Evolutionary conservation across 441 rosid genomes (phyloP), one percentile per base, ranked within the genome.

Genomic region (Erodium trifolium): DNA sequence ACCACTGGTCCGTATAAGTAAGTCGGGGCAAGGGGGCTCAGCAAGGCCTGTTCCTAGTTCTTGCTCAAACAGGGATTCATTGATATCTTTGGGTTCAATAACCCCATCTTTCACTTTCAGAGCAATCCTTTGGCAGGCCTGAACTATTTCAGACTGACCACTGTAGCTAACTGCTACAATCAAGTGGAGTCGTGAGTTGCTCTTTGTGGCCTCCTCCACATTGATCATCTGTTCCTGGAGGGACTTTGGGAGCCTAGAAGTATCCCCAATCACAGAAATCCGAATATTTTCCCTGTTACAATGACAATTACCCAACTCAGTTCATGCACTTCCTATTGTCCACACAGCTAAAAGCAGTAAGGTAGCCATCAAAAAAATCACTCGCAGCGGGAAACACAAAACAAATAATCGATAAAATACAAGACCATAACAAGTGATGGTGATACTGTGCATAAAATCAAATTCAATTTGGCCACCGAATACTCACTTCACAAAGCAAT

Each of bases 91-190:
- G 3, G 75, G 74, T 27, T 69, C 73, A 2, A 90, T 73, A 11
- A 57, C 49, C 6, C 87, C 93, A 3, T 84, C 82, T 68, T 83
- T 86, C 4, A 79, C 91, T 70, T 79, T 73, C 70, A 69, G 18
- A 2, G 89, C 91, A 5, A 92, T 83, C 37, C 82, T 84, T 77
- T 76, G 79, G 43, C 97, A 87, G 0, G 96, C 93, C 63, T 88
- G 93, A 43, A 82, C 35, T 5, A 87, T 85, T 65, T 90, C 96
- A 57, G 85, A 82, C 67, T 85, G 88, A 17, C 96, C 96, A 13
- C 92, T 87, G 78, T 87, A 88, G 80, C 89, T 85, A 14, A 90
- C 85, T 0, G 98, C 98, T 16, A 85, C 84, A 2, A 90, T 82
- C 35, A 90, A 71, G 72, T 88, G 97, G 67, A 87, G 84, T 57